Evolutionary conservation across 257 asterid species (phyloP).

Genomic region (Pogostemon cablin): DNA sequence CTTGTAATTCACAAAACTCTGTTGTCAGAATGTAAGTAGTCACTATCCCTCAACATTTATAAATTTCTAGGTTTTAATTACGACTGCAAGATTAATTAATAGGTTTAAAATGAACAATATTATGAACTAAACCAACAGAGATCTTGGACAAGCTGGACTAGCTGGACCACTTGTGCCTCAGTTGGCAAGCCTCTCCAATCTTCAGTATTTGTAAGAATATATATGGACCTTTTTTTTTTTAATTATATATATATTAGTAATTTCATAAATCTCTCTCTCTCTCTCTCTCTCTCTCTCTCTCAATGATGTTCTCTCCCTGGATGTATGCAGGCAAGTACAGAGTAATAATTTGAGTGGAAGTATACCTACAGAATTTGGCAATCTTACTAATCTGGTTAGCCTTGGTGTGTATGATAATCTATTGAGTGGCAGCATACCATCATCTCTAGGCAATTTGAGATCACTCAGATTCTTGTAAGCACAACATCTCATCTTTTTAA

Average conservation of each 20-base stretch:
- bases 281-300: neutral
- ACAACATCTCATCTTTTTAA: neutral
- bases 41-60: too few relatives aligned
- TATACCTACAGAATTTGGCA: conserved; percentile 48
- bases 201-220: conserved; percentile 46
- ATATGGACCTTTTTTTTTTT: neutral
- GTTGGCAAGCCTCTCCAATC: conserved; percentile 38
- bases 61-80: too few relatives aligned
- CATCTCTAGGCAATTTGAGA: conserved; percentile 44
- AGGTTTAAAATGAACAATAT: too few relatives aligned
- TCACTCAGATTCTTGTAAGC: conserved; percentile 40
- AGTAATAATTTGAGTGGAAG: conserved; percentile 37
- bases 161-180: conserved; percentile 44
- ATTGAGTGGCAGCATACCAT: conserved; percentile 46
- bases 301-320: too few relatives aligned
- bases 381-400: conserved; percentile 36
- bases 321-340: conserved; percentile 26
- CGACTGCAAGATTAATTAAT: too few relatives aligned
- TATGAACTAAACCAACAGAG: conserved; percentile 31
- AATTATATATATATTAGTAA: neutral
- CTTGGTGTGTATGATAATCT: conserved; percentile 37
- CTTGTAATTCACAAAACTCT: conserved; percentile 40
- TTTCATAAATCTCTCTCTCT: neutral
- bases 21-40: conserved; percentile 50
- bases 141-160: conserved; percentile 43